Evolutionary conservation across 257 asterid species (phyloP).

Genomic region (Echium plantagineum): DNA sequence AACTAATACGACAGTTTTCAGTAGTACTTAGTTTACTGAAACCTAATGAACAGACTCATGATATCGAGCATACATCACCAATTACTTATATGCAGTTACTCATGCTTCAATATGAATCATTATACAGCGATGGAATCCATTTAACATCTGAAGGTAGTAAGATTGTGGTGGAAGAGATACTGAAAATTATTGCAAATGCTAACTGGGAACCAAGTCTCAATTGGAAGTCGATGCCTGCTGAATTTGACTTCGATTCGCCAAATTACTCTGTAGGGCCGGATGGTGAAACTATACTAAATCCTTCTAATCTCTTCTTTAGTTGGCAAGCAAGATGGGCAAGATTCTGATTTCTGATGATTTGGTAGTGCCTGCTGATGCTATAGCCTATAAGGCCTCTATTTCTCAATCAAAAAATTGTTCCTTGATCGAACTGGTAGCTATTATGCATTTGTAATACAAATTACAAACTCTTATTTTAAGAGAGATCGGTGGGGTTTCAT

Average conservation of each 20-base stretch:
- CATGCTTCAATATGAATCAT: background rate
- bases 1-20: too few relatives aligned
- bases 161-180: conserved; percentile 50
- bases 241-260: conserved; percentile 51
- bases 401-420: too few relatives aligned
- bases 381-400: too few relatives aligned
- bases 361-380: too few relatives aligned
- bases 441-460: too few relatives aligned
- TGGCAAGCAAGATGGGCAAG: conserved; percentile 59
- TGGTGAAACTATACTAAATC: conserved; percentile 30
- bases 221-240: conserved; percentile 51
- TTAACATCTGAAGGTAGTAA: conserved; percentile 55
- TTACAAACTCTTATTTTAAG: too few relatives aligned
- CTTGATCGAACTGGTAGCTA: too few relatives aligned
- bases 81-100: background rate
- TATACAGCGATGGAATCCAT: conserved; percentile 86
- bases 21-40: too few relatives aligned
- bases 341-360: conserved; percentile 3
- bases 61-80: background rate
- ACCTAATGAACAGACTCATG: background rate
- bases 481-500: too few relatives aligned
- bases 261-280: conserved; percentile 38
- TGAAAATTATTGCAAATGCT: conserved; percentile 54
- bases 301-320: conserved; percentile 16
- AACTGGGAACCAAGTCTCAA: conserved; percentile 71